A percentile compares a stretch with the other conserved stretches of the same genome.
Evolutionary conservation across 495 filamentous ascomycete genomes (phyloP).

Genomic region (Penicillium roqueforti): DNA sequence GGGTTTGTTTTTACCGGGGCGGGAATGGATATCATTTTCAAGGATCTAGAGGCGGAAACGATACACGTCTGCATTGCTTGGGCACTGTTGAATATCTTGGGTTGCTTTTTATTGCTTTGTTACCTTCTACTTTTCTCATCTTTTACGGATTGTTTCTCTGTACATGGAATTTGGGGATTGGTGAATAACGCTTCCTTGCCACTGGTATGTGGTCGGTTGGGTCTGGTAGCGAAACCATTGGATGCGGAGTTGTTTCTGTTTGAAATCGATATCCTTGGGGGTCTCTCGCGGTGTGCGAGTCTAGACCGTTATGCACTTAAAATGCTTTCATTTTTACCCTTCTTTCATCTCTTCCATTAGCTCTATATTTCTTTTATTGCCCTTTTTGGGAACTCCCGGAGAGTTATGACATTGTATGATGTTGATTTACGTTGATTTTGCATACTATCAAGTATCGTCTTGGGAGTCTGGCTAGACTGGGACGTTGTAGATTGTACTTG

Average conservation of each 20-base stretch:
- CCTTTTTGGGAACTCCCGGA: slow-evolving; percentile 26
- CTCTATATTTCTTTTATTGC: slow-evolving; percentile 18
- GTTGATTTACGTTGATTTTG: slow-evolving; percentile 14
- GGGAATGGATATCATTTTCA: slow-evolving; percentile 42
- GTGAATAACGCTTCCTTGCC: slow-evolving; percentile 34
- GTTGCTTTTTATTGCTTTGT: slow-evolving; percentile 27
- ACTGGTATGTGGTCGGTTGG: slow-evolving; percentile 31
- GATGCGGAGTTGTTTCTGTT: slow-evolving; percentile 42
- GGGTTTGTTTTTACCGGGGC: slow-evolving; percentile 31
- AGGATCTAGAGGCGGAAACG: slow-evolving; percentile 52
- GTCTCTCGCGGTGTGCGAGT: slow-evolving; percentile 33
- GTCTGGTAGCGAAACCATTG: slow-evolving; percentile 43
- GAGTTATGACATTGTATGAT: slow-evolving; percentile 33
- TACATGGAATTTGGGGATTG: slow-evolving; percentile 41
- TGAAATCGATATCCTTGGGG: slow-evolving; percentile 37
- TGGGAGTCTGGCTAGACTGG: too few species aligned
- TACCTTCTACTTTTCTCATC: slow-evolving; percentile 22
- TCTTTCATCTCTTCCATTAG: slow-evolving; percentile 13
- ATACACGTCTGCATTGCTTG: slow-evolving; percentile 53
- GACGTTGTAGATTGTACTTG: not conserved
- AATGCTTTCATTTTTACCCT: slow-evolving; percentile 25
- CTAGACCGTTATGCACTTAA: slow-evolving; percentile 37
- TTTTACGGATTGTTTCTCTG: slow-evolving; percentile 33
- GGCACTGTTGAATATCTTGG: slow-evolving; percentile 43
- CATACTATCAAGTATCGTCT: slow-evolving; percentile 22